Conservation (phyloP, 1,284 basidiomycete genomes). For the Gymnopus androsaceus region DNA sequence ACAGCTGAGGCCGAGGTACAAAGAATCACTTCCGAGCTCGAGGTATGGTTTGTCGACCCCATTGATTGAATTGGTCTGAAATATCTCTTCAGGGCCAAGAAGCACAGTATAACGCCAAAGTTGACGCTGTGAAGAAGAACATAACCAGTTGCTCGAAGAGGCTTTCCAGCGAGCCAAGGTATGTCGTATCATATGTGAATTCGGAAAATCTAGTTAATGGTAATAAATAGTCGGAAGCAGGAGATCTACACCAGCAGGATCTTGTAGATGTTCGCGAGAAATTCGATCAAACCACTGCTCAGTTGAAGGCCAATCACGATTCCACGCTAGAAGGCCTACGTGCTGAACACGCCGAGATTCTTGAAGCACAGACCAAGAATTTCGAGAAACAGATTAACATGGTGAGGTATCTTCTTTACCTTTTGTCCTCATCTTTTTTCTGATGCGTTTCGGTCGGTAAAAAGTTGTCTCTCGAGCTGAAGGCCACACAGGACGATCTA, state of each 20-base stretch:
- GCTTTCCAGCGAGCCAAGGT: slow-evolving; percentile 80
- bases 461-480: slow-evolving; percentile 68
- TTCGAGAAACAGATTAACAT: slow-evolving; percentile 68
- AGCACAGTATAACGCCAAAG: slow-evolving; percentile 63
- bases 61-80: not conserved
- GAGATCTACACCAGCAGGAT: slow-evolving; percentile 65
- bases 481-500: slow-evolving; percentile 81
- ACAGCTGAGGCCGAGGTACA: slow-evolving; percentile 60
- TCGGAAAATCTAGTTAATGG: slow-evolving; percentile 11
- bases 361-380: slow-evolving; percentile 57
- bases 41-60: slow-evolving; percentile 43
- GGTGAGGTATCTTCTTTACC: no score
- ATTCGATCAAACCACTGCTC: slow-evolving; percentile 66
- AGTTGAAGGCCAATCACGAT: slow-evolving; percentile 65
- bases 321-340: slow-evolving; percentile 60
- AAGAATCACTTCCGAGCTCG: slow-evolving; percentile 58
- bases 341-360: slow-evolving; percentile 57
- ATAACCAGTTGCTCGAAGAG: slow-evolving; percentile 62
- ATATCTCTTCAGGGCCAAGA: slow-evolving; percentile 59
- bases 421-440: no score
- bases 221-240: slow-evolving; percentile 60
- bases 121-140: slow-evolving; percentile 70
- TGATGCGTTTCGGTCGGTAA: no score
- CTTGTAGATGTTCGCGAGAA: slow-evolving; percentile 67
- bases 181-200: slow-evolving; percentile 16